These are phyloP conservation scores for Candida takata DNA, from an alignment of 805 yeast species.

Conservation along the genomic window DNA sequence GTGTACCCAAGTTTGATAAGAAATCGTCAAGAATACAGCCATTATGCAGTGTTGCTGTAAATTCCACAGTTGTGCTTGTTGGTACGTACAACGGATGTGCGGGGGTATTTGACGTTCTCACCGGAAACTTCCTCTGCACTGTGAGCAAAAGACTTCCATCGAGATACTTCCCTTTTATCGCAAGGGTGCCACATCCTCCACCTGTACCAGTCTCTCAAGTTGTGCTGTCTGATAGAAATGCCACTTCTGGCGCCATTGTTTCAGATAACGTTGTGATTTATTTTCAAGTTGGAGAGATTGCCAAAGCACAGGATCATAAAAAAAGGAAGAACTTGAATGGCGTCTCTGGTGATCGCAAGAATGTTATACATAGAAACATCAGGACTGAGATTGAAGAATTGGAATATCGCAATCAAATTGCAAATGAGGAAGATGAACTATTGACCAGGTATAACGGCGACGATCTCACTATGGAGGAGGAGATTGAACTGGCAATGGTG, in stretches of 20 bases:
- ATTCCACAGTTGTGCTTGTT: conserved; percentile 17
- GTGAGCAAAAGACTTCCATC: conserved; percentile 17
- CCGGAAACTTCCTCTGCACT: conserved; percentile 13
- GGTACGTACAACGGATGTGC: conserved; percentile 21
- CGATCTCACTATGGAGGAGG: conserved; percentile 16
- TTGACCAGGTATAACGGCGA: conserved; percentile 21
- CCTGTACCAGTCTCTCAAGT: conserved; percentile 14
- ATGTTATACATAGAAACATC: conserved; percentile 14
- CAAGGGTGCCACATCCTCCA: conserved; percentile 3
- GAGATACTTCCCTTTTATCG: conserved; percentile 4
- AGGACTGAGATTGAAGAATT: conserved; percentile 19
- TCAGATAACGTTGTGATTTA: conserved; percentile 17
- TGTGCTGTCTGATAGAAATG: conserved; percentile 8
- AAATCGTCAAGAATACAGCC: conserved; percentile 5
- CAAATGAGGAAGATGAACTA: conserved; percentile 9
- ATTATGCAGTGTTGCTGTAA: conserved; percentile 16
- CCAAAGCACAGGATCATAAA: conserved; percentile 1
- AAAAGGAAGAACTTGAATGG: conserved; percentile 12
- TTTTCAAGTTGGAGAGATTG: conserved; percentile 18
- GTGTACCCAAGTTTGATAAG: conserved; percentile 3
- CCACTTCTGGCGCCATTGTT: conserved; percentile 14
- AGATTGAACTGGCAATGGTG: conserved; percentile 23
- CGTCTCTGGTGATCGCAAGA: conserved; percentile 15
- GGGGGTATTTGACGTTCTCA: conserved; percentile 18
- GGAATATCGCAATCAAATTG: conserved; percentile 13